Conservation (phyloP, 176 grass and related monocot genomes). For the Chrysopogon serrulatus region DNA sequence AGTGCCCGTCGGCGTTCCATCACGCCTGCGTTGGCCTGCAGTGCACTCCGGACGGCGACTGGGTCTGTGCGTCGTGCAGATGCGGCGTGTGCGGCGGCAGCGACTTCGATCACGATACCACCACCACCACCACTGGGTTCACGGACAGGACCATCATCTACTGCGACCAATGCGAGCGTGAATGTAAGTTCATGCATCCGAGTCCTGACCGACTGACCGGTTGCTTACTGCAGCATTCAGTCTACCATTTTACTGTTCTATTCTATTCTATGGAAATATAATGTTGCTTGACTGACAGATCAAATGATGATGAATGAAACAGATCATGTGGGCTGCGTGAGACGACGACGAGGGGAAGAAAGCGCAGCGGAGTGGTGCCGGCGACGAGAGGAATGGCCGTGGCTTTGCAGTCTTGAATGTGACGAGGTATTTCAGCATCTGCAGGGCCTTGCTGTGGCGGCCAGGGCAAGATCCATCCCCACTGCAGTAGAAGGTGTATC, state of each 20-base stretch:
- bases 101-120: slow-evolving; percentile 14
- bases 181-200: too few relatives aligned
- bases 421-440: slow-evolving; percentile 33
- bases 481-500: slow-evolving; percentile 16
- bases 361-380: not conserved
- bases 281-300: too few relatives aligned
- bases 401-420: slow-evolving; percentile 45
- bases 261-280: too few relatives aligned
- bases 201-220: too few relatives aligned
- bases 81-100: slow-evolving; percentile 41
- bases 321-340: slow-evolving; percentile 61
- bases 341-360: not conserved
- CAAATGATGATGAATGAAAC: not conserved
- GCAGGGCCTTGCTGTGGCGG: slow-evolving; percentile 9
- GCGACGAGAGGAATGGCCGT: not conserved
- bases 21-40: slow-evolving; percentile 47
- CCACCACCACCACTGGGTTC: not conserved
- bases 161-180: slow-evolving; percentile 61
- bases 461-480: not conserved
- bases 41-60: slow-evolving; percentile 29
- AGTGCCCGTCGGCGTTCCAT: slow-evolving; percentile 60
- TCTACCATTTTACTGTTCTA: too few relatives aligned
- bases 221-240: too few relatives aligned
- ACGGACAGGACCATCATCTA: slow-evolving; percentile 29
- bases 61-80: slow-evolving; percentile 59